Base-by-base conservation (phyloP, 2,329 filamentous ascomycete genomes). In the Cladosporium sp. region DNA sequence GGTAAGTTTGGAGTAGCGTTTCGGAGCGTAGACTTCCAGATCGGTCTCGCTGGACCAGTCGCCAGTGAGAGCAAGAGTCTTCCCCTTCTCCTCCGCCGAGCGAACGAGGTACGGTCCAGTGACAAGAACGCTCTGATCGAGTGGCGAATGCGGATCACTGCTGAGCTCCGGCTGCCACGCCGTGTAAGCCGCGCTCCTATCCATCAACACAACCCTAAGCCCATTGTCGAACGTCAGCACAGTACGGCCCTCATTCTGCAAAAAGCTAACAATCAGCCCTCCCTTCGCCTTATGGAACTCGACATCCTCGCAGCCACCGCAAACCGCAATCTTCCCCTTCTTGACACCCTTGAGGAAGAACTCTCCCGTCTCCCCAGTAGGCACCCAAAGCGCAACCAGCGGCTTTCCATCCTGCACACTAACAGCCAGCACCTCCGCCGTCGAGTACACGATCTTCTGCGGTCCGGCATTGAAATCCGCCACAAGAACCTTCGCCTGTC, bases 401-500 rank as follows among this genome's bases (percentile, higher is more conserved):
- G 78, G 78, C 26, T 73, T 71, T 2, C 68, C 70, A 54, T 79
- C 75, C 23, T 78, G 70, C 5, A 79, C 43, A 13, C 76, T 75
- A 67, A 79, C 79, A 1, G 81, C 86, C 13, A 86, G 71, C 0
- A 87, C 78, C 66, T 87, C 85, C 0, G 83, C 82, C 0, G 85
- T 86, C 0, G 84, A 85, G 71, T 87, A 87, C 0, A 87, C 71
- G 0, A 87, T 72, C 0, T 75, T 82, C 66, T 84, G 78, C 8
- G 76, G 73, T 1, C 86, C 86, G 46, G 88, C 82, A 1, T 68
- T 73, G 65, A 88, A 89, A 68, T 89, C 86, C 0, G 86, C 86
- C 0, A 86, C 84, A 3, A 88, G 73, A 18, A 89, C 84, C 78
- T 89, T 88, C 8, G 86, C 83, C 64, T 88, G 84, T 43, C 87